These are phyloP conservation scores for Botrytis squamosa DNA, from an alignment of 2,329 filamentous ascomycete genomes.

Conservation along the genomic window DNA sequence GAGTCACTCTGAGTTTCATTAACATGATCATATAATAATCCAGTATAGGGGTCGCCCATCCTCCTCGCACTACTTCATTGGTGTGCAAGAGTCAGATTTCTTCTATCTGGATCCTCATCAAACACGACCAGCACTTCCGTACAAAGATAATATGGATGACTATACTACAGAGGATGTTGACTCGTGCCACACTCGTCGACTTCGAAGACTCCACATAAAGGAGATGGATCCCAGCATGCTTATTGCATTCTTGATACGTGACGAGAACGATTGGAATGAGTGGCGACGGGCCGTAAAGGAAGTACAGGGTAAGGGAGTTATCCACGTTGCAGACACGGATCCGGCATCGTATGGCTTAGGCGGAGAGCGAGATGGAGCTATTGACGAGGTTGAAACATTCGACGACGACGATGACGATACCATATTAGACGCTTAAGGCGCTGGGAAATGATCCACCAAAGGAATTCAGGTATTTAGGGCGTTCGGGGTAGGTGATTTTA, in stretches of 20 bases:
- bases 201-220: conserved; percentile 77
- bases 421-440: conserved; percentile 35
- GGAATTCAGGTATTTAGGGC: not conserved
- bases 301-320: conserved; percentile 78
- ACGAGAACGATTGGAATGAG: conserved; percentile 77
- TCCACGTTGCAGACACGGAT: conserved; percentile 76
- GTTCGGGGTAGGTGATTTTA: conserved; percentile 6
- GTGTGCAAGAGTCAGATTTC: conserved; percentile 71
- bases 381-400: conserved; percentile 87
- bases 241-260: conserved; percentile 83
- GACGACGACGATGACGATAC: conserved; percentile 59
- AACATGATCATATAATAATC: conserved; percentile 21
- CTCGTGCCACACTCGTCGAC: conserved; percentile 81
- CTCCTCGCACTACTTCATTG: conserved; percentile 71
- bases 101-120: conserved; percentile 96
- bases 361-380: conserved; percentile 66
- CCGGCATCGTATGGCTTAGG: conserved; percentile 52
- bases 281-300: conserved; percentile 78
- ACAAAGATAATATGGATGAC: conserved; percentile 53
- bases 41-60: conserved; percentile 76
- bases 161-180: conserved; percentile 73
- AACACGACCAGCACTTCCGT: conserved; percentile 73
- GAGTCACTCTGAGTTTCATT: conserved; percentile 33
- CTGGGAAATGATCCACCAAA: not conserved
- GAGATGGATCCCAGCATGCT: conserved; percentile 99